Evolutionary conservation across 2,329 filamentous ascomycete genomes (phyloP), one percentile per base, ranked within the genome.

Genomic region (Hypoxylon rubiginosum): DNA sequence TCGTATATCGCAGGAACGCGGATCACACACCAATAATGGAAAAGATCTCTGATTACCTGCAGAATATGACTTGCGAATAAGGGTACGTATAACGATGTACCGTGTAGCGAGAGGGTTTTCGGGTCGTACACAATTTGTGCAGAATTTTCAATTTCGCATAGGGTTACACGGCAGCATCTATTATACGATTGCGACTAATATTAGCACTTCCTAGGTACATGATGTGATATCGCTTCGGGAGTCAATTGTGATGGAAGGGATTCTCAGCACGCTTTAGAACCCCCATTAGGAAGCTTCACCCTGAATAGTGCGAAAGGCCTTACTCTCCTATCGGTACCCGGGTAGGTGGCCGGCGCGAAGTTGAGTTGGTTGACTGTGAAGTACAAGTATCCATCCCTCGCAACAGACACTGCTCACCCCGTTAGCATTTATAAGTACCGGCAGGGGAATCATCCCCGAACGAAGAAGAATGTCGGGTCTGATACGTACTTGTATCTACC

Each of bases 361-460:
- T 67, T 65, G 4, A 86, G 75, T 75, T 86, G 84, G 59, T 86
- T 86, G 39, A 81, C 80, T 0, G 83, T 87, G 66, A 85, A 86
- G 71, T 86, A 86, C 1, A 86, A 69, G 67, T 85, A 84, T 0
- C 84, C 83, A 69, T 85, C 82, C 3, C 75, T 76, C 1, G 75
- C 79, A 3, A 79, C 75, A 3, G 78, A 78, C 68, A 83, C 73
- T 74, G 8, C 2, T n/a, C 24, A 7, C 10, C 17, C 17, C 10
- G 36, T 70, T 41, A 69, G 59, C 15, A 56, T 26, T 48, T 15
- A 48, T 6, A n/a, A 30, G 10, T 2, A 10, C 46, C 3, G 26
- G 10, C 6, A 49, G 21, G 28, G 3, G 8, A 15, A 24, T 24
- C 21, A 24, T 5, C 13, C 15, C 6, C 17, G 11, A 21, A 48